Evolutionary conservation across 345 rosid species (phyloP).

Genomic region (Boechera retrofracta): DNA sequence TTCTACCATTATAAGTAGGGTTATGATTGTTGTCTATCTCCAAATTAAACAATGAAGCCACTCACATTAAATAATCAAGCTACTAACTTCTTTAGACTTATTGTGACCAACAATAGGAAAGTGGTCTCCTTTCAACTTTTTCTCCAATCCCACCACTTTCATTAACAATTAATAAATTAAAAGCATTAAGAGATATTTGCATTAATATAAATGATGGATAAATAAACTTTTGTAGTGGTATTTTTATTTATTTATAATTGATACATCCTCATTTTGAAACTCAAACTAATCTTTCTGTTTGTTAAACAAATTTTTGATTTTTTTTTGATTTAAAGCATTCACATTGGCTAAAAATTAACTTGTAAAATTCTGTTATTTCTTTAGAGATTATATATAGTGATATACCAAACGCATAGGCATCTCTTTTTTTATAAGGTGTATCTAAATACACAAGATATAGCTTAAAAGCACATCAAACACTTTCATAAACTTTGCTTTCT

Average conservation of each 20-base stretch:
- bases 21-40: constrained; percentile 19
- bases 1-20: constrained; percentile 16
- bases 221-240: not conserved
- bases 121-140: constrained; percentile 60
- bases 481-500: constrained; percentile 9
- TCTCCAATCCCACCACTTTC: constrained; percentile 39
- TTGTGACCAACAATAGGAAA: constrained; percentile 67
- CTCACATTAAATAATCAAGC: constrained; percentile 47
- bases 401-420: constrained; percentile 40
- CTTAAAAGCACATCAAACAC: constrained; percentile 35
- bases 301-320: not conserved
- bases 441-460: constrained; percentile 13
- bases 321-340: not conserved
- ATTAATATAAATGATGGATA: not conserved
- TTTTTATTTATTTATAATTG: not conserved
- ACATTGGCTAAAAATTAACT: not conserved
- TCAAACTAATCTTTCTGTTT: not conserved
- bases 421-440: constrained; percentile 29
- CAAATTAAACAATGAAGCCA: constrained; percentile 8
- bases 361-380: constrained; percentile 12
- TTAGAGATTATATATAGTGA: constrained; percentile 40
- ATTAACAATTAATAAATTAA: constrained; percentile 41
- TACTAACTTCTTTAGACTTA: constrained; percentile 64
- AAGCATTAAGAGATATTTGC: constrained; percentile 18
- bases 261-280: constrained; percentile 19